A percentile compares a stretch with the other conserved stretches of the same genome.
Evolutionary conservation across 768 basidiomycete species (phyloP).

Genomic region (Phlebiopsis gigantea): DNA sequence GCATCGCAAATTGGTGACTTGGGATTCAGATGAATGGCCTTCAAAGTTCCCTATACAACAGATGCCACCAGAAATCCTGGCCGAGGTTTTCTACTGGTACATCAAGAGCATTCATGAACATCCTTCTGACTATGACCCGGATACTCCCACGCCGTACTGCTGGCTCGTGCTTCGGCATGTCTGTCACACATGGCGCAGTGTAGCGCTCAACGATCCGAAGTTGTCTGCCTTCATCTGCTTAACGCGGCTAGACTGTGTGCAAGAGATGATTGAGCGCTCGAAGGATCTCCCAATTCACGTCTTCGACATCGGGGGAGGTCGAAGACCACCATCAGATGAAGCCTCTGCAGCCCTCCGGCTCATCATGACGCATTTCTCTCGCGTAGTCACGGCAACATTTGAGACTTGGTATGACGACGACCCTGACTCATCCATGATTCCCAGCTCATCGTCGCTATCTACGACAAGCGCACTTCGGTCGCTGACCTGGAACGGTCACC

Average conservation of each 20-base stretch:
- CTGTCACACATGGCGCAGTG: conserved; percentile 3
- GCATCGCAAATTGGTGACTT: background rate
- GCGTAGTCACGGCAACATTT: background rate
- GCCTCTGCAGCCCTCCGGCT: background rate
- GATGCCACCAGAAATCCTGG: conserved; percentile 13
- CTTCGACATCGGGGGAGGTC: background rate
- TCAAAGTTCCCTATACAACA: background rate
- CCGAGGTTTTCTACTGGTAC: conserved; percentile 10
- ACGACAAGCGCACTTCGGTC: background rate
- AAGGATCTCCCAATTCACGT: conserved; percentile 11
- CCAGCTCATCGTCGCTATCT: background rate
- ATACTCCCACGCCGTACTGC: background rate
- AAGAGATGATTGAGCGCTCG: conserved; percentile 3
- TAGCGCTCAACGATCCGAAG: conserved; percentile 3
- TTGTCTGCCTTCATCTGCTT: conserved; percentile 5
- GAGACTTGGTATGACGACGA: background rate
- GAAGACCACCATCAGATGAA: background rate
- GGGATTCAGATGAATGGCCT: background rate
- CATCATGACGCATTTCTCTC: background rate
- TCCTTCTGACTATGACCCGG: background rate
- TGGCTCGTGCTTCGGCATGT: conserved; percentile 10
- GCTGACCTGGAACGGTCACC: background rate
- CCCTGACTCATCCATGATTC: background rate
- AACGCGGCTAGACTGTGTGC: background rate
- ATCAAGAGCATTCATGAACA: background rate